Percentiles rank a stretch among this genome's conserved stretches.
These are phyloP conservation scores for Mrakia frigida DNA, from an alignment of 768 basidiomycete genomes.

Conservation along the genomic window DNA sequence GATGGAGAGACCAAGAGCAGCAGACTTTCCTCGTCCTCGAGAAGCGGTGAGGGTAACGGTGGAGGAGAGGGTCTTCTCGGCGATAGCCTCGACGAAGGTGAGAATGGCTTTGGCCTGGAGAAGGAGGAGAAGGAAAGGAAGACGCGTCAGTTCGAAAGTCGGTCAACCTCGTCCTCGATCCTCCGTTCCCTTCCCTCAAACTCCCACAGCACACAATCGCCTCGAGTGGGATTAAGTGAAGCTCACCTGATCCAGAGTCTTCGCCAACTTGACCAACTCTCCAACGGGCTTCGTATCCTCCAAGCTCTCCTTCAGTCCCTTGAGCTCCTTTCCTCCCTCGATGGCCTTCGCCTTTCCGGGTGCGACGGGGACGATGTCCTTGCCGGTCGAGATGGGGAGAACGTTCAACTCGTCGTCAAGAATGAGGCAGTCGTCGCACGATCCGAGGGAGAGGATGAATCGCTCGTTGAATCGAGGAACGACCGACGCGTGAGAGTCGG, in stretches of 20 bases:
- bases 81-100: constrained; percentile 88
- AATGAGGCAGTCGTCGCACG: constrained; percentile 85
- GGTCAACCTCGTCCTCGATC: too few species aligned
- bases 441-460: constrained; percentile 93
- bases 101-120: constrained; percentile 70
- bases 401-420: constrained; percentile 98
- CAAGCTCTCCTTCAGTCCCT: constrained; percentile 69
- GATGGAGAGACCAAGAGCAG: constrained; percentile 89
- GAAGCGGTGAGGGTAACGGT: constrained; percentile 92
- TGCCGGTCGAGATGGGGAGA: constrained; percentile 87
- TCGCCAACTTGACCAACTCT: constrained; percentile 80
- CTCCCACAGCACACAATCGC: background rate
- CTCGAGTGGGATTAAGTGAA: too few species aligned
- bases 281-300: constrained; percentile 80
- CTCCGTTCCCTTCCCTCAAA: too few species aligned
- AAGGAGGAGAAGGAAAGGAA: background rate
- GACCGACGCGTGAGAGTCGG: constrained; percentile 71
- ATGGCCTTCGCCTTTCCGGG: constrained; percentile 50
- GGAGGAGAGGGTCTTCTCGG: constrained; percentile 86
- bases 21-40: constrained; percentile 93
- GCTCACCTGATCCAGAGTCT: constrained; percentile 79
- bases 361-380: constrained; percentile 72
- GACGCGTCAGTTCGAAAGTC: background rate
- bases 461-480: constrained; percentile 97
- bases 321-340: constrained; percentile 48